Evolutionary conservation across 345 rosid genomes (phyloP).

Genomic region (Euphorbia pulcherrima): DNA sequence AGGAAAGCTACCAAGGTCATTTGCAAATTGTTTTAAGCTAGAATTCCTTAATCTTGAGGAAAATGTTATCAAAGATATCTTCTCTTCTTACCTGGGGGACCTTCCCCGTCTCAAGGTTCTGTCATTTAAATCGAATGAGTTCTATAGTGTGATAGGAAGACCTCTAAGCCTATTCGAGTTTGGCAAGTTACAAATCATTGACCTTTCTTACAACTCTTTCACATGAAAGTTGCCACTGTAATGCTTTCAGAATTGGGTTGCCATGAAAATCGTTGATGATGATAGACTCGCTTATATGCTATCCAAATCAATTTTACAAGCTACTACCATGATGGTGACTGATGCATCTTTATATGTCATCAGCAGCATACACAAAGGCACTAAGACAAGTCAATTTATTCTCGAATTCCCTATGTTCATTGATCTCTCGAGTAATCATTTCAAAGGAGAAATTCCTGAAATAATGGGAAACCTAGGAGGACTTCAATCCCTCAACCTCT

Average conservation of each 20-base stretch:
- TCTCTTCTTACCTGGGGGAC: background rate
- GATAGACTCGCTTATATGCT: background rate
- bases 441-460: constrained; percentile 18
- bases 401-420: background rate
- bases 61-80: background rate
- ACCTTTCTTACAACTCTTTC: constrained; percentile 8
- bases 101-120: constrained; percentile 1
- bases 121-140: background rate
- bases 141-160: background rate
- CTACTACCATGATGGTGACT: background rate
- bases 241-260: too few species aligned
- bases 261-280: background rate
- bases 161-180: background rate
- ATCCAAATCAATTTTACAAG: background rate
- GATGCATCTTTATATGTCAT: background rate
- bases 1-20: constrained; percentile 15
- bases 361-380: constrained; percentile 1
- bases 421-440: constrained; percentile 16
- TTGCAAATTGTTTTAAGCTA: background rate
- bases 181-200: background rate
- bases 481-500: constrained; percentile 12
- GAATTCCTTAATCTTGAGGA: constrained; percentile 7
- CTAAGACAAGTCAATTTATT: background rate
- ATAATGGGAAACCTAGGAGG: background rate
- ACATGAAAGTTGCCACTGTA: too few species aligned